Evolutionary conservation across 208 protist genomes (phyloP).

Genomic region (Leptomonas pyrrhocoris): DNA sequence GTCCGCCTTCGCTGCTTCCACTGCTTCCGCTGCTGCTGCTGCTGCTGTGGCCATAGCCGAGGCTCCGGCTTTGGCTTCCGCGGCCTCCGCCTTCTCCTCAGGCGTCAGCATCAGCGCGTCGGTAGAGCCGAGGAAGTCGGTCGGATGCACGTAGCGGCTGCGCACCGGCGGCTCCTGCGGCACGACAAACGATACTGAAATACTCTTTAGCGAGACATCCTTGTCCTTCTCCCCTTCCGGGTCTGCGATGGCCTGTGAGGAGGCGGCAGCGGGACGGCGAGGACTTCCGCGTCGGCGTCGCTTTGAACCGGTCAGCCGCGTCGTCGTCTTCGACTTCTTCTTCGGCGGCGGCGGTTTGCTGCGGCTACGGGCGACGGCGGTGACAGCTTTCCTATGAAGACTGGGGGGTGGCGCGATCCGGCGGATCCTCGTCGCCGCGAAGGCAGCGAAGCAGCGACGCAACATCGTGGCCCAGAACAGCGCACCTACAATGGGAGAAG

Average conservation of each 20-base stretch:
- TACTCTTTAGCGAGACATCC: not conserved
- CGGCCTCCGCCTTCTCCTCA: conserved; percentile 17
- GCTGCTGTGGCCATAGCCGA: not conserved
- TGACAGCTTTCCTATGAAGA: not conserved
- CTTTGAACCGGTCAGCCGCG: not conserved
- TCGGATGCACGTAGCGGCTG: conserved; percentile 26
- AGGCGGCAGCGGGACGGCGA: not conserved
- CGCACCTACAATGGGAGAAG: too few relatives aligned
- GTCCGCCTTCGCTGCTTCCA: not conserved
- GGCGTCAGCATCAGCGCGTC: conserved; percentile 31
- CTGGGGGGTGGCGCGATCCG: not conserved
- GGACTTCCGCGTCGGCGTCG: not conserved
- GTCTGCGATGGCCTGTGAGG: not conserved
- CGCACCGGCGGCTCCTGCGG: conserved; percentile 22
- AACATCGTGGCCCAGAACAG: not conserved
- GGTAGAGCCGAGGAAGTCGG: conserved; percentile 35
- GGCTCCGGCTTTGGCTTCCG: not conserved
- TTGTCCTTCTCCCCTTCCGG: not conserved
- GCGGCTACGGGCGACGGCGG: not conserved
- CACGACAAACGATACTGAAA: conserved; percentile 21
- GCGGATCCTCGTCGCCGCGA: not conserved
- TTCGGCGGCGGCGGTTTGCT: not conserved
- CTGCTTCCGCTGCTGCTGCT: not conserved
- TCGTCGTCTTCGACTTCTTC: not conserved
- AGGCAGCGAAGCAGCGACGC: not conserved